Evolutionary conservation across 2,329 filamentous ascomycete genomes (phyloP), one percentile per base, ranked within the genome.

Genomic region (Cyphellophora europaea): DNA sequence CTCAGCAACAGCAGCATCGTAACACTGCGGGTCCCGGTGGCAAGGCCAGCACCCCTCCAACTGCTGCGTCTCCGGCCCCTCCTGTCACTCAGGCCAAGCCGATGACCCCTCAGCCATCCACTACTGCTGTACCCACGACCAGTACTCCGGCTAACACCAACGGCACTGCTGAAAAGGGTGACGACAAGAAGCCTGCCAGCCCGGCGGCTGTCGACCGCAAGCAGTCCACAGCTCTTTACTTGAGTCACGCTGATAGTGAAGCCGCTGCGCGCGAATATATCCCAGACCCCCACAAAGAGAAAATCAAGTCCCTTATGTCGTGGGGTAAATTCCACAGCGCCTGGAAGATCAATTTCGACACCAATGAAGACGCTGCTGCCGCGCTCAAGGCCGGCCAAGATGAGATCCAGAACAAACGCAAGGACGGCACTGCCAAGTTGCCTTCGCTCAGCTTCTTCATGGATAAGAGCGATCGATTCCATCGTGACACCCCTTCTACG

Each of bases 331-430:
- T 77, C 42, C 85, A 85, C 66, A 75, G 76, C 51, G 75, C 76
- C 40, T 88, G 81, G 63, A 84, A 94, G 32, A 86, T 85, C 16
- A 80, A 88, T 47, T 96, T 96, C 64, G 77, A 80, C 54, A 83
- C 72, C 2, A 54, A 68, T 3, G 82, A 93, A 48, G 84, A 93
- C 32, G 84, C 89, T 53, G 83, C 88, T 50, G 75, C 72, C 19
- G 85, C 87, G 19, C 71, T 94, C 52, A 73, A 77, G 27, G 78
- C 77, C 45, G 41, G 40, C 17, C 74, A 85, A 4, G 71, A 79
- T 11, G 84, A 91, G 28, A 71, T 80, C 50, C 89, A 88, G 69
- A 82, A 77, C 44, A 72, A 75, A 45, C 72, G 72, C 27, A 71
- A 58, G 36, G 56, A 75, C 19, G 79, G 80, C 50, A 82, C 86